Evolutionary conservation across 108 stramenopile genomes (phyloP).

Genomic region (Schizochytrium sp.): DNA sequence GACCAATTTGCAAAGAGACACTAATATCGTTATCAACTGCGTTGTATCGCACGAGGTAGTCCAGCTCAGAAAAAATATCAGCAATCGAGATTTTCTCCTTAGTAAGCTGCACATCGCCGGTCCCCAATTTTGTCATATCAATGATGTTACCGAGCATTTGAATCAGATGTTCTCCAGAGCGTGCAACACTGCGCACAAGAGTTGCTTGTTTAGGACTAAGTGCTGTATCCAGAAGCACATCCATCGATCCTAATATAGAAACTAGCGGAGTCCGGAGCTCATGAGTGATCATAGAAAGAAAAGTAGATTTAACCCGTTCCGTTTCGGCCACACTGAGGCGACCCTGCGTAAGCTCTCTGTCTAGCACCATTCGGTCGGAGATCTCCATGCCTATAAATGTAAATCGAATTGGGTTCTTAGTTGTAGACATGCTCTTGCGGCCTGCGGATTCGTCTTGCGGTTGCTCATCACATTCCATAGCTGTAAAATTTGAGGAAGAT

Average conservation of each 20-base stretch:
- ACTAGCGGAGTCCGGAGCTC: conserved; percentile 38
- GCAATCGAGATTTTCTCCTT: not conserved
- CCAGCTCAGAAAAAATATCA: not conserved
- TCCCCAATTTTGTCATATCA: not conserved
- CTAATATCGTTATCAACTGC: not conserved
- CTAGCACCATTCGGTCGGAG: conserved; percentile 4
- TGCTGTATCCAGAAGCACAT: not conserved
- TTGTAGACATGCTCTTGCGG: too few relatives aligned
- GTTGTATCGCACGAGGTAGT: conserved; percentile 1
- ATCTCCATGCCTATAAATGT: conserved; percentile 5
- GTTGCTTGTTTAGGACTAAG: not conserved
- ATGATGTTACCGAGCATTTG: conserved; percentile 25
- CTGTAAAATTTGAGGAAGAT: too few relatives aligned
- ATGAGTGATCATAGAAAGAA: conserved; percentile 11
- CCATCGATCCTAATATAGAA: conserved; percentile 16
- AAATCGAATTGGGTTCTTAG: not conserved
- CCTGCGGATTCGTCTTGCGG: too few relatives aligned
- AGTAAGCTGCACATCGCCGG: not conserved
- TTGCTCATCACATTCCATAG: too few relatives aligned
- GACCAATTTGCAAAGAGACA: not conserved
- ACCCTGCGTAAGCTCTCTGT: conserved; percentile 11
- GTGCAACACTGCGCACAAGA: conserved; percentile 12
- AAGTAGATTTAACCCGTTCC: conserved; percentile 27
- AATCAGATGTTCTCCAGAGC: conserved; percentile 24
- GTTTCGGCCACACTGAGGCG: not conserved